Base-by-base conservation (phyloP, 2,329 filamentous ascomycete species). In the Dothistroma pini region DNA sequence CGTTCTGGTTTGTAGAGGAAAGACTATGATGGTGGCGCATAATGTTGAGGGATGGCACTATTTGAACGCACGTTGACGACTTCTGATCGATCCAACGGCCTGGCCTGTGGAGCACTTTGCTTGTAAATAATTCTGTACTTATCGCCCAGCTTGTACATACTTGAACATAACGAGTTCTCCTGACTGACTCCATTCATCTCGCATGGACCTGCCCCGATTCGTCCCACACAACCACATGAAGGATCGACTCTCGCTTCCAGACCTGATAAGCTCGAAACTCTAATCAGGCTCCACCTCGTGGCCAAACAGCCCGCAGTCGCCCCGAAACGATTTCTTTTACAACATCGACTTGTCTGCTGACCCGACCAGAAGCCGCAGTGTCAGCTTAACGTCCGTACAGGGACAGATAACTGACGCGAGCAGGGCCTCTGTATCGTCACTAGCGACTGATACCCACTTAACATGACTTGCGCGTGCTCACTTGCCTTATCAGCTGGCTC, bases 1-100 rank as follows among this genome's bases (percentile, higher is more conserved):
- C 69, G 78, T 58, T 58, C 70, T 56, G 75, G 73, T 4, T 63
- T 64, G 49, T 65, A 49, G 48, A 29, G n/a, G 50, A 16, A 12
- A 25, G 14, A 49, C 47, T 49, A 21, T 11, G 11, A 11, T 49
- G 10, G 25, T 21, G 48, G 21, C 22, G 29, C 29, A 29, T 31
- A 29, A 51, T 31, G 48, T 14, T 12, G 11, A 32, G 48, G 12
- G 29, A 51, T 51, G 29, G 11, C 12, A 51, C 9, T 51, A 29
- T 51, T 12, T 51, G 21, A 51, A 51, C 48, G 48, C 14, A 25
- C 14, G 14, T 53, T 31, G n/a, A 59, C 10, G 9, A 19, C 14
- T 29, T 51, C n/a, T 16, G 14, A 44, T 19, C n/a, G 14, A 44
- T 51, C 29, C 8, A 31, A 51, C 21, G 48, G 21, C 48, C 48